Evolutionary conservation across 768 basidiomycete species (phyloP), one percentile per base, ranked within the genome.

Genomic region (Trametes cinnabarina): DNA sequence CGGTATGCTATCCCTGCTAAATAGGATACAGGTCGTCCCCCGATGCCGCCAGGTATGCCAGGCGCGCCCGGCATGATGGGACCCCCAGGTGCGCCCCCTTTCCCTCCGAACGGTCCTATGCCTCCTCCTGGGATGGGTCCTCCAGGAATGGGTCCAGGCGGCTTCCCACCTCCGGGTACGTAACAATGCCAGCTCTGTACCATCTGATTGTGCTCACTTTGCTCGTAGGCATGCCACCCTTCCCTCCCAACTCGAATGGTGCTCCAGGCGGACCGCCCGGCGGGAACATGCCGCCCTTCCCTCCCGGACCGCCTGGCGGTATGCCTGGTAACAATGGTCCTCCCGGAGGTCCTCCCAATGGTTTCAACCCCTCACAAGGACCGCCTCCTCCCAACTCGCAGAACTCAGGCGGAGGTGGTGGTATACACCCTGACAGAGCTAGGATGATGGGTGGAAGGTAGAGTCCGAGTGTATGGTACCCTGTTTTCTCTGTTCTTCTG

Each of bases 401-500:
- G 25, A 66, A 68, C n/a, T 65, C 71, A 44, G 71, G 74, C 28
- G 80, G 80, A 19, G 85, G 87, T 41, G 83, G 78, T n/a, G 80
- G 79, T n/a, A 92, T 93, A 63, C 91, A 93, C 69, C 91, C 91
- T 10, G 91, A 93, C 72, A 81, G 91, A 57, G 65, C 90, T 71
- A 79, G 89, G 57, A 92, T 93, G 90, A 84, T 93, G 86, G 79
- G 71, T 51, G 67, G 69, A 49, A 66, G 64, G 64, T 69, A 64
- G 56, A 56, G 20, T 4, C 28, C 52, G 20, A 37, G 14, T 20
- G 37, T 34, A 35, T 34, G 28, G 25, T 40, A 23, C 50, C 3
- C 34, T 12, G 14, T 23, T 32, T 40, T n/a, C 37, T 49, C 39
- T 26, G 22, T 28, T 4, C 15, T 9, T 34, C 26, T 44, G 42